These are phyloP conservation scores for Cavenderia fasciculata DNA, from an alignment of 78 protist species.

Conservation along the genomic window DNA sequence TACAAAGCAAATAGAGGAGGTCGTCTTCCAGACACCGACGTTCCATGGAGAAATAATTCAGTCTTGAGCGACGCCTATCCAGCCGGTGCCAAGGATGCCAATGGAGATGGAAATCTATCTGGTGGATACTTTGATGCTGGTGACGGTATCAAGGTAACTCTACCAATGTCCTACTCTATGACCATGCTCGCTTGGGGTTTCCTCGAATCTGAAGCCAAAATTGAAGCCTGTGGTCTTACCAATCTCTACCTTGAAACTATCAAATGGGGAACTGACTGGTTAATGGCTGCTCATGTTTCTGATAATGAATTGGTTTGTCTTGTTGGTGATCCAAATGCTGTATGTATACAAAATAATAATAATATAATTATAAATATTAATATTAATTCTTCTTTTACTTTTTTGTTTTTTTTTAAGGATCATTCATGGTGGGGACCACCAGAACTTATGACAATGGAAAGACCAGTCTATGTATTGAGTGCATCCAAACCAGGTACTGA, in stretches of 20 bases:
- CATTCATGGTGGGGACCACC: conserved; percentile 77
- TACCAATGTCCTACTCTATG: conserved; percentile 61
- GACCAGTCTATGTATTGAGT: conserved; percentile 3
- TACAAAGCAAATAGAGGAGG: conserved; percentile 61
- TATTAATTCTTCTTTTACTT: no score
- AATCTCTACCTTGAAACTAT: conserved; percentile 16
- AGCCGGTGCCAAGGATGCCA: neutral
- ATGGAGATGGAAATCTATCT: conserved; percentile 72
- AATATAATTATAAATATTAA: no score
- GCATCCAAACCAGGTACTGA: conserved; percentile 36
- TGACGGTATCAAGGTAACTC: conserved; percentile 56
- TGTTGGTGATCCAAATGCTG: conserved; percentile 63
- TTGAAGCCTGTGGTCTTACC: conserved; percentile 16
- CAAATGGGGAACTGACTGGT: conserved; percentile 58
- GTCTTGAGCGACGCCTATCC: conserved; percentile 27
- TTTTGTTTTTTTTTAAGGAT: no score
- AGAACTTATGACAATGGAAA: conserved; percentile 21
- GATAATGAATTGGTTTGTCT: conserved; percentile 44
- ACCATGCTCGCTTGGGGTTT: conserved; percentile 36
- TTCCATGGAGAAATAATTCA: conserved; percentile 43
- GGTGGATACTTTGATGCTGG: conserved; percentile 80
- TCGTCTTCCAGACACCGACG: conserved; percentile 43
- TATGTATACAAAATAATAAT: no score
- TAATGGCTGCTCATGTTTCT: conserved; percentile 18
- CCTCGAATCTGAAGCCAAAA: neutral